Conservation (phyloP, 495 filamentous ascomycete species). For the Daldinia vernicosa region DNA sequence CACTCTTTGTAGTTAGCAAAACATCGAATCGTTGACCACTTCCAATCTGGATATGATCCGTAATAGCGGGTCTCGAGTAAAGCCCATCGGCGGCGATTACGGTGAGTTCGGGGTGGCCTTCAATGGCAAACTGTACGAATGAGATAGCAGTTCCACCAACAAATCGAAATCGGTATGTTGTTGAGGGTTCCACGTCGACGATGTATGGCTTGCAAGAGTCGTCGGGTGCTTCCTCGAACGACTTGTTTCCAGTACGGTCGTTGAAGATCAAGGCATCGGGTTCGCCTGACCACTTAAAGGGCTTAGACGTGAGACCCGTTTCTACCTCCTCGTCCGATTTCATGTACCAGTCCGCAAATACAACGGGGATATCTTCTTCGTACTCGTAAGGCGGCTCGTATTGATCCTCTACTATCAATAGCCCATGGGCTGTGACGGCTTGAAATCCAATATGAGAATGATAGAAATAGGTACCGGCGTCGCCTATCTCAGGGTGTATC, state of each 20-base stretch:
- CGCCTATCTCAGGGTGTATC: constrained; percentile 55
- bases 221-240: constrained; percentile 51
- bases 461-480: constrained; percentile 68
- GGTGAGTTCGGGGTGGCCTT: constrained; percentile 58
- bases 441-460: constrained; percentile 69
- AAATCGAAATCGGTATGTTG: constrained; percentile 66
- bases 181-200: constrained; percentile 64
- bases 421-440: constrained; percentile 60
- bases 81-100: constrained; percentile 66
- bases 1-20: constrained; percentile 57
- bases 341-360: constrained; percentile 62
- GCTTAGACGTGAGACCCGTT: constrained; percentile 47
- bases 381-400: constrained; percentile 57
- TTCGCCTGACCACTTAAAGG: constrained; percentile 59
- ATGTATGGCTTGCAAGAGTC: constrained; percentile 56
- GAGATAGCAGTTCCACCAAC: constrained; percentile 64
- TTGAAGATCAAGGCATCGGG: constrained; percentile 62
- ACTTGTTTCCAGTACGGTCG: constrained; percentile 39
- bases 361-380: constrained; percentile 64
- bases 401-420: constrained; percentile 64
- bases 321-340: constrained; percentile 56
- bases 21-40: constrained; percentile 66
- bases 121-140: constrained; percentile 58
- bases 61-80: constrained; percentile 62
- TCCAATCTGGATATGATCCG: constrained; percentile 61